phyloP scores from a whole-genome alignment of 1,139 yeast genomes.

The Ogataea hybrid region DNA sequence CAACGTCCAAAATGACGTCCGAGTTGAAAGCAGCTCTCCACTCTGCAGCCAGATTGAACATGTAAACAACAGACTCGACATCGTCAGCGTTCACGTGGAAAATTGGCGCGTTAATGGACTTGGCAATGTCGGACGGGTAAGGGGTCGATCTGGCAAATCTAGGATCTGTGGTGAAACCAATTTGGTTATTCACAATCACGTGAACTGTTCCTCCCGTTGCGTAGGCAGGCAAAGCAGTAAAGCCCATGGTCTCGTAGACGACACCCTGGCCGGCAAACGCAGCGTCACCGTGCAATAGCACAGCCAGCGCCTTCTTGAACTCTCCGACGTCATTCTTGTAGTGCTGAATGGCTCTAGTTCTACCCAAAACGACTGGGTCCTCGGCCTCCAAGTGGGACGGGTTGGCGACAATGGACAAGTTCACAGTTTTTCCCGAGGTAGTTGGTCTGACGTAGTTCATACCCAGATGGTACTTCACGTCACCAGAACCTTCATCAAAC shows the following conservation, averaged over 20 bases:
- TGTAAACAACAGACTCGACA: constrained; percentile 87
- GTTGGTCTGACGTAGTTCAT: constrained; percentile 99
- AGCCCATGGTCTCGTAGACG: constrained; percentile 97
- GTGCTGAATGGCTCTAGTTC: constrained; percentile 95
- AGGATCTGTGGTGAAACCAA: constrained; percentile 99
- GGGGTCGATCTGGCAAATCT: constrained; percentile 96
- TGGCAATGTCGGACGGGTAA: constrained; percentile 97
- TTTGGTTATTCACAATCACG: constrained; percentile 94
- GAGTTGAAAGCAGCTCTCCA: constrained; percentile 97
- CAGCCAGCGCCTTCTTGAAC: constrained; percentile 84
- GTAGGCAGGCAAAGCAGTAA: constrained; percentile 88
- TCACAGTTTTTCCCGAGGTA: constrained; percentile 95
- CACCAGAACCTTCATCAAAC: constrained; percentile 92
- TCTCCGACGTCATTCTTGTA: constrained; percentile 83
- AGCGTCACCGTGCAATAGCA: constrained; percentile 97
- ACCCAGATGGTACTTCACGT: constrained; percentile 98
- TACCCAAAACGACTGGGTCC: constrained; percentile 98
- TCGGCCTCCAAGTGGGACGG: constrained; percentile 99
- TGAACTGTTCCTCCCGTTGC: constrained; percentile 99
- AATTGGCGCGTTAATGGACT: constrained; percentile 94
- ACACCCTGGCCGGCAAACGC: constrained; percentile 99
- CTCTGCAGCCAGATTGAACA: constrained; percentile 96
- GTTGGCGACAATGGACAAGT: constrained; percentile 93
- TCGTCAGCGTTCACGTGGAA: constrained; percentile 99
- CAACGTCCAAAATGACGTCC: constrained; percentile 94